Base-by-base conservation (phyloP, 352 stramenopile genomes). In the Phytophthora litchii region DNA sequence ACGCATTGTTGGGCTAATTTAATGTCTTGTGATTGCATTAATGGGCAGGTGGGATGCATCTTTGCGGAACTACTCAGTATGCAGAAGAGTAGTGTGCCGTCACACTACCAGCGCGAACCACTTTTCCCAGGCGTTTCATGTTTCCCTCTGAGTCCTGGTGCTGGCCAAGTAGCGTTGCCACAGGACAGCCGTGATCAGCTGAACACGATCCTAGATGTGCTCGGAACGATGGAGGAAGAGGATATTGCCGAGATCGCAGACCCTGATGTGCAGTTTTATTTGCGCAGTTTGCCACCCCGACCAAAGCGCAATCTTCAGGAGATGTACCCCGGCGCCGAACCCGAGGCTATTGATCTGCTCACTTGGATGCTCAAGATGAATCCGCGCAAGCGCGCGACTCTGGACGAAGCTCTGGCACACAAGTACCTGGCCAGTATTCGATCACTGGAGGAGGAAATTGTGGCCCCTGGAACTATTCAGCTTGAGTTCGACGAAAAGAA, bases 11-110 rank as follows among this genome's bases (percentile, higher is more conserved):
- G 32, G 9, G 38, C 19, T 63, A 41, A 67, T 43, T 9, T 17
- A n/a, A n/a, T 64, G 41, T 4, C 0, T 48, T 29, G 1, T 54
- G 13, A 41, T 60, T 37, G 19, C 41, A 34, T 54, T 11, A 59
- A 16, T 52, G 36, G 58, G 6, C 59, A 96, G 80, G 72, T 98
- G n/a, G 95, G 95, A 19, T 98, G 95, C 54, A 98, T 98, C 65
- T 96, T 98, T 76, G 93, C 88, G 0, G 95, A 98, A 73, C 78
- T 98, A 27, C 56, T 98, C 43, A 97, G 89, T 60, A 98, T 98
- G 95, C 93, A 98, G 70, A 96, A 98, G 79, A 97, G 85, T 54
- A 98, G 88, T 66, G 89, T 98, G 44, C 87, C 92, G 45, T 96
- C 86, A 40, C 96, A 98, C 69, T 94, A 98, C 80, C 88, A 98